These are phyloP conservation scores for Arachis stenosperma DNA, from an alignment of 306 rosid species.

Conservation along the genomic window DNA sequence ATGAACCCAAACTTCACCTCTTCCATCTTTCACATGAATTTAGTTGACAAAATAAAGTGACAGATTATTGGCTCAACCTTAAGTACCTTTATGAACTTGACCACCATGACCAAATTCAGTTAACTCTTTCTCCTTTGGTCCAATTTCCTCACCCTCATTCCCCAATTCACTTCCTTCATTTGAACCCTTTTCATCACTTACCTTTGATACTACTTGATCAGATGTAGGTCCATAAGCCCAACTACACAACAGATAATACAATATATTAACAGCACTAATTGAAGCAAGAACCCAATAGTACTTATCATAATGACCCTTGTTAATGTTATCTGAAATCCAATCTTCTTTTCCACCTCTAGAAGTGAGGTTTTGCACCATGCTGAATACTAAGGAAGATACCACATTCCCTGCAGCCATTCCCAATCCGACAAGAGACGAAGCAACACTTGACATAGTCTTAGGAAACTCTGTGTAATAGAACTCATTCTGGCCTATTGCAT, in stretches of 20 bases:
- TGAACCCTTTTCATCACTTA: conserved; percentile 14
- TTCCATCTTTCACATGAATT: conserved; percentile 18
- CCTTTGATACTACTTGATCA: conserved; percentile 38
- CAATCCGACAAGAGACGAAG: conserved; percentile 54
- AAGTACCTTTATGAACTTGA: no score
- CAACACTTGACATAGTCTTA: conserved; percentile 61
- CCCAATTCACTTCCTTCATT: conserved; percentile 30
- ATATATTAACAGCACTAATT: conserved; percentile 44
- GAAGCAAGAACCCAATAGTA: conserved; percentile 61
- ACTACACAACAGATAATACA: conserved; percentile 52
- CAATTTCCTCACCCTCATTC: neutral
- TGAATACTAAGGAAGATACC: conserved; percentile 51
- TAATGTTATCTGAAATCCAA: conserved; percentile 63
- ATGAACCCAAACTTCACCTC: neutral
- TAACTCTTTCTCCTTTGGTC: conserved; percentile 27
- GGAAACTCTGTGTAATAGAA: conserved; percentile 77
- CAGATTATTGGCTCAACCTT: no score
- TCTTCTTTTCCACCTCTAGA: conserved; percentile 64
- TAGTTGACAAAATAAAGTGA: no score
- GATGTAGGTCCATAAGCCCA: conserved; percentile 68
- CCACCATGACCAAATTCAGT: conserved; percentile 11
- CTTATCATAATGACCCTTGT: conserved; percentile 57
- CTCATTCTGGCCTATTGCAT: conserved; percentile 66
- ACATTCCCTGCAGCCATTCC: conserved; percentile 60
- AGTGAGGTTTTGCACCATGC: conserved; percentile 44